Evolutionary conservation across 192 early-diverging fungal genomes (phyloP).

Genomic region (Backusella liffmaniae): DNA sequence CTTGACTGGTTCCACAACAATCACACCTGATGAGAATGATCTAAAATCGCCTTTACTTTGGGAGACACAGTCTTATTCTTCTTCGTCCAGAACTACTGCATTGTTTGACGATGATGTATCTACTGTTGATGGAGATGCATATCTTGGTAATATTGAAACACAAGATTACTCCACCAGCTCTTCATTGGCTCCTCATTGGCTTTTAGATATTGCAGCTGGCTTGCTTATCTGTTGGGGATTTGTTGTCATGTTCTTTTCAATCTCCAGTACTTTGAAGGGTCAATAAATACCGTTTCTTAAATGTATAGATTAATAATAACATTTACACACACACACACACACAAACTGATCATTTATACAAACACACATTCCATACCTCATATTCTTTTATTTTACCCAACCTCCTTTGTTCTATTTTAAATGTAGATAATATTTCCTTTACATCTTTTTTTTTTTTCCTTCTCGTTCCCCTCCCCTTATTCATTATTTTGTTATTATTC

Average conservation of each 20-base stretch:
- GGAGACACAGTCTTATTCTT: slow-evolving; percentile 2
- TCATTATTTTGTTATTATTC: not conserved
- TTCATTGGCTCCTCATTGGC: slow-evolving; percentile 17
- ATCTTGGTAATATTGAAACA: not conserved
- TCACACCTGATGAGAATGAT: slow-evolving; percentile 3
- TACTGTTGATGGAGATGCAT: slow-evolving; percentile 11
- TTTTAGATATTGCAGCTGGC: slow-evolving; percentile 43
- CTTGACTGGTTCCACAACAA: not conserved
- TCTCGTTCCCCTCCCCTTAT: not conserved
- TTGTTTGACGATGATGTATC: slow-evolving; percentile 12
- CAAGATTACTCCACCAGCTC: not conserved
- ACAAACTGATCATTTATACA: not conserved
- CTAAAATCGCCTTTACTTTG: not conserved
- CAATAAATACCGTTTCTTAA: not conserved
- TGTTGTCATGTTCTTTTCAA: slow-evolving; percentile 47
- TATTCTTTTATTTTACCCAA: not conserved
- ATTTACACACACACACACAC: not conserved
- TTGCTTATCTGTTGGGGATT: slow-evolving; percentile 47
- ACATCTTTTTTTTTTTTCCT: not conserved
- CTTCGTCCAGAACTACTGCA: not conserved
- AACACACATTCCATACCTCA: not conserved
- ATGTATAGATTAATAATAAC: not conserved
- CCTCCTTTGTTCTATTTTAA: slow-evolving; percentile 7
- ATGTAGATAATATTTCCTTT: not conserved
- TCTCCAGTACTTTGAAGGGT: slow-evolving; percentile 5